phyloP scores from a whole-genome alignment of 345 rosid species.

The Acer negundo region DNA sequence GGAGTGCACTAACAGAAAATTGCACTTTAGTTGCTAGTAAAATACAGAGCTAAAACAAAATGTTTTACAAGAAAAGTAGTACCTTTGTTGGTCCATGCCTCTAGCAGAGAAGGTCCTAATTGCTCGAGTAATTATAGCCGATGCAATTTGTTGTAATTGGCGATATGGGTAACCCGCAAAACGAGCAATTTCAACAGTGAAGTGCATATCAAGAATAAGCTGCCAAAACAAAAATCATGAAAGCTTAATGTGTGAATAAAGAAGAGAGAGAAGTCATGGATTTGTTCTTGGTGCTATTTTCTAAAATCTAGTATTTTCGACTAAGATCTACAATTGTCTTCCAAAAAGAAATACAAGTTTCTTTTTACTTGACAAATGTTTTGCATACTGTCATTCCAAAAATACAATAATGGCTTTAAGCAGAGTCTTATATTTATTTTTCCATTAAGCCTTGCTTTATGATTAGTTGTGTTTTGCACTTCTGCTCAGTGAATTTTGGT shows the following conservation, averaged over 20 bases:
- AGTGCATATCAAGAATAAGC: constrained; percentile 98
- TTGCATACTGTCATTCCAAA: neutral
- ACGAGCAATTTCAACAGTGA: constrained; percentile 98
- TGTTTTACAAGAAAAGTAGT: neutral
- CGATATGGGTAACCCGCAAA: constrained; percentile 93
- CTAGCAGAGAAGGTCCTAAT: constrained; percentile 74
- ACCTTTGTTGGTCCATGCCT: constrained; percentile 89
- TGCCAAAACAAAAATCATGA: constrained; percentile 38
- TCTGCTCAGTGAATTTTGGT: neutral
- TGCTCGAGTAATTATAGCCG: constrained; percentile 86
- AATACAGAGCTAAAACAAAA: neutral
- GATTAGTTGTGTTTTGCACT: neutral
- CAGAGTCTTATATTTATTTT: neutral
- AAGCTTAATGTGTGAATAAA: neutral
- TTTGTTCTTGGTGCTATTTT: neutral
- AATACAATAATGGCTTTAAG: neutral
- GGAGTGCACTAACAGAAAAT: constrained; percentile 54
- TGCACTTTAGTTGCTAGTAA: constrained; percentile 13
- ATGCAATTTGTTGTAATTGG: constrained; percentile 79
- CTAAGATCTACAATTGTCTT: neutral
- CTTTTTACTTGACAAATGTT: neutral
- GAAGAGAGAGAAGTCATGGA: neutral
- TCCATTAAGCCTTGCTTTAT: neutral
- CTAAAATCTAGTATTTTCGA: neutral
- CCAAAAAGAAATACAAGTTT: neutral